Base-by-base conservation (phyloP, 1,139 yeast genomes). In the Kurtzmaniella natalensis region DNA sequence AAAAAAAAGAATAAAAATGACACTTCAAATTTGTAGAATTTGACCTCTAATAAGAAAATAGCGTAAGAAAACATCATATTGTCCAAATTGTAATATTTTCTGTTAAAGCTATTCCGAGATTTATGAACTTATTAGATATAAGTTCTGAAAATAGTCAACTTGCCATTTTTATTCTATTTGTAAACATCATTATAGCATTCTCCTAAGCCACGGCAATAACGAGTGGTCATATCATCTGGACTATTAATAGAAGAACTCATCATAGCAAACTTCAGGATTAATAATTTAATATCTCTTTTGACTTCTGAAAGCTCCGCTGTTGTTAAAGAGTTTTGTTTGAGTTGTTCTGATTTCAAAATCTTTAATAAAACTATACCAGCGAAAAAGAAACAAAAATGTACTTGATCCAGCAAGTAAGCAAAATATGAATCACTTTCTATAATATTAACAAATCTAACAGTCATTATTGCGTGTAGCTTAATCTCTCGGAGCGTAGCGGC, bases 341-440 rank as follows among this genome's bases (percentile, higher is more conserved):
- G 24, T 17, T 17, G 13, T 11, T 28, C 31, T 20, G 19, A 22
- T 9, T 18, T 30, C 32, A 57, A 28, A 3, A 56, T 37, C 32
- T 55, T 63, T 10, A 72, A 48, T 35, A 76, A 54, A 42, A 76
- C 55, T 7, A 75, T 48, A 0, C 74, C 73, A 19, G 78, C 60
- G 47, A 67, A 77, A 36, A 70, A 70, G 31, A 77, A 72, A 37
- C 72, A 70, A 42, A 78, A 71, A 46, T 78, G 85, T 29, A 81
- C 64, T 51, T 79, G 85, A 55, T 81, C 88, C 17, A 83, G 76
- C 20, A 81, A 63, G 47, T 78, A 78, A 3, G 85, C 81, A 55
- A 81, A 81, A 47, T 78, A 80, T 3, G 77, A 67, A 46, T 76
- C 81, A 48, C 76, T 76, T 23, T 66, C 70, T 28, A 78, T 71